Evolutionary conservation across 2,329 filamentous ascomycete genomes (phyloP), one percentile per base, ranked within the genome.

Genomic region (Claviceps africana): DNA sequence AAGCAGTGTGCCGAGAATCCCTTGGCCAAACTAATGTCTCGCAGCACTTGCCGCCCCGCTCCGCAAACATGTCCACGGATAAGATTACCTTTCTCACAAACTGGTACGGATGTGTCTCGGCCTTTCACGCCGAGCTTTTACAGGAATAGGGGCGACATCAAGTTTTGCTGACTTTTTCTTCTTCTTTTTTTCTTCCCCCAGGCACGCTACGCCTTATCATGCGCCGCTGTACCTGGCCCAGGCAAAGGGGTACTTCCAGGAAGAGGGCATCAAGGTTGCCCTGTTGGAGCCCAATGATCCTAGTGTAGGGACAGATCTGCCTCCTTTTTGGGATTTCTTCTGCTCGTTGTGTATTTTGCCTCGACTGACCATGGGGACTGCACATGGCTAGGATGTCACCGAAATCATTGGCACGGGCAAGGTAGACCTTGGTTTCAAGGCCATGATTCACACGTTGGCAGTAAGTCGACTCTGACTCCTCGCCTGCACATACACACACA

Each of bases 81-180:
- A 88, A 88, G 81, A 88, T 89, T 64, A 88, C 85, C 51, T 89
- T 88, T 72, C 75, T 88, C 66, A 86, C 84, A 71, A 88, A 89
- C 76, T 89, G 85, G 85, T 88, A 79, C 65, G 57, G 35, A 30
- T 42, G 11, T 13, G 31, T 44, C 13, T 37, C 15, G 9, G 35
- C 5, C 30, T 31, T 31, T 31, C 30, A 31, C 9, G 4, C 30
- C 30, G 9, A 31, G 9, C 30, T 9, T n/a, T n/a, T n/a, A n/a
- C 30, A 31, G 30, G 30, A 31, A 31, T 31, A n/a, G 30, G 9
- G 30, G 9, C 30, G 30, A 9, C 5, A 4, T 31, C 30, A 31
- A 31, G 9, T 33, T 33, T 33, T 11, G 31, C 31, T 33, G 10
- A 33, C 10, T 13, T 22, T 22, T 21, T 22, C 10, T 50, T 33